A percentile compares a stretch with the other conserved stretches of the same genome.
Evolutionary conservation across 805 yeast species (phyloP).

Genomic region (Ogataea salicorniae): DNA sequence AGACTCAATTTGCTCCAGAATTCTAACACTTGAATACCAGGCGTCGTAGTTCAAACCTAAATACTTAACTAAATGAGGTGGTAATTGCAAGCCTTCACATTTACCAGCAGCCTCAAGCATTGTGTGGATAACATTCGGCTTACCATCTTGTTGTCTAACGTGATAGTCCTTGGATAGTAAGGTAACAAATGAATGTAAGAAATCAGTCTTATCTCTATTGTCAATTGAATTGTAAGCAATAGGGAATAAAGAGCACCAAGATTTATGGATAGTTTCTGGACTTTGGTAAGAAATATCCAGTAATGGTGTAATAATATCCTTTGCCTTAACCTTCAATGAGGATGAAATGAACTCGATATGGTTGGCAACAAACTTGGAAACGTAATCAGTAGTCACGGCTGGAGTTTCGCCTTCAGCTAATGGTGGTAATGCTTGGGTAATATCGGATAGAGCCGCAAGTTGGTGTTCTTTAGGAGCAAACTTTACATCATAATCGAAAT

Average conservation of each 20-base stretch:
- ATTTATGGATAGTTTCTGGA: slow-evolving; percentile 68
- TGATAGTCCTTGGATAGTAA: slow-evolving; percentile 88
- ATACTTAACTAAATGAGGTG: slow-evolving; percentile 90
- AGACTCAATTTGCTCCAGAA: slow-evolving; percentile 66
- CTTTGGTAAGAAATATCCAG: slow-evolving; percentile 79
- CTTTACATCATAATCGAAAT: slow-evolving; percentile 40
- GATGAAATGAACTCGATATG: slow-evolving; percentile 23
- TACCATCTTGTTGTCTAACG: slow-evolving; percentile 77
- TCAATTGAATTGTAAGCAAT: slow-evolving; percentile 70
- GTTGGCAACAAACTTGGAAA: slow-evolving; percentile 15
- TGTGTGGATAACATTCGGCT: slow-evolving; percentile 84
- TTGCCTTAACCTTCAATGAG: slow-evolving; percentile 39
- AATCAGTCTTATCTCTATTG: slow-evolving; percentile 74
- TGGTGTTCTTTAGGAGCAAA: slow-evolving; percentile 45
- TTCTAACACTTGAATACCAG: slow-evolving; percentile 83
- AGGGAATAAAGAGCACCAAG: slow-evolving; percentile 86
- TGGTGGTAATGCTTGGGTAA: slow-evolving; percentile 30
- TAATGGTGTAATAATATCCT: slow-evolving; percentile 64
- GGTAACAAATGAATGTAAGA: slow-evolving; percentile 74
- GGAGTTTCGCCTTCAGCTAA: slow-evolving; percentile 9
- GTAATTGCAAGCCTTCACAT: slow-evolving; percentile 70
- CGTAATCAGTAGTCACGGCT: slow-evolving; percentile 15
- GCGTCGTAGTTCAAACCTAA: slow-evolving; percentile 82
- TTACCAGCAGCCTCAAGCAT: slow-evolving; percentile 77
- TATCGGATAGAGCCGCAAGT: slow-evolving; percentile 47